Percentiles rank a stretch among this genome's conserved stretches.
phyloP scores from a whole-genome alignment of 352 stramenopile genomes.

The Globisporangium middletonii region DNA sequence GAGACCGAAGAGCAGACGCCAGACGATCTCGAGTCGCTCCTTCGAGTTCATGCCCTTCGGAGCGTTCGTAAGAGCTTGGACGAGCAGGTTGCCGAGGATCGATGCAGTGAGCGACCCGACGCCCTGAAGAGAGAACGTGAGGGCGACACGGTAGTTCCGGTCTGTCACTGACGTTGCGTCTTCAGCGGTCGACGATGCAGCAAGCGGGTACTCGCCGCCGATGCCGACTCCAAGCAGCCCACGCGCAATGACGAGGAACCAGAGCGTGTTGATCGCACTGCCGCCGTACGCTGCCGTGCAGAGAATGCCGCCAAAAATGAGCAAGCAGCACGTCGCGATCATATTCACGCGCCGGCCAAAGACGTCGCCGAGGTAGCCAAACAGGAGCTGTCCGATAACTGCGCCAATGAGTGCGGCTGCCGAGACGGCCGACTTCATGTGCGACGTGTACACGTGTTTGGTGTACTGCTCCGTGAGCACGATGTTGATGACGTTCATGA shows the following conservation, averaged over 20 bases:
- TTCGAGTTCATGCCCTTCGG: slow-evolving; percentile 29
- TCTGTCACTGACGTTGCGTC: slow-evolving; percentile 37
- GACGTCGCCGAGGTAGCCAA: slow-evolving; percentile 53
- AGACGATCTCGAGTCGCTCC: slow-evolving; percentile 49
- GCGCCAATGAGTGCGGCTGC: slow-evolving; percentile 50
- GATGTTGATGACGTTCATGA: slow-evolving; percentile 81
- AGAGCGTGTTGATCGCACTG: slow-evolving; percentile 31
- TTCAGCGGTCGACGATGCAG: slow-evolving; percentile 42
- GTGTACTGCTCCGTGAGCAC: slow-evolving; percentile 72
- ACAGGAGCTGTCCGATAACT: slow-evolving; percentile 50
- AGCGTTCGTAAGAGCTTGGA: slow-evolving; percentile 36
- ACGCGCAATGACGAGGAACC: slow-evolving; percentile 53
- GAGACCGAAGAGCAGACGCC: slow-evolving; percentile 58
- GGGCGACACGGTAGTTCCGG: slow-evolving; percentile 43
- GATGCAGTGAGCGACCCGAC: slow-evolving; percentile 45
- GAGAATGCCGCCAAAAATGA: slow-evolving; percentile 62
- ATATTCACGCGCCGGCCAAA: slow-evolving; percentile 64
- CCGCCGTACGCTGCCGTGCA: slow-evolving; percentile 51
- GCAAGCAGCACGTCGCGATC: slow-evolving; percentile 54
- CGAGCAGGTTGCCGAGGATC: slow-evolving; percentile 56
- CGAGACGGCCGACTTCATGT: slow-evolving; percentile 57
- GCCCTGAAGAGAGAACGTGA: slow-evolving; percentile 61
- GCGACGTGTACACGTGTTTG: slow-evolving; percentile 50
- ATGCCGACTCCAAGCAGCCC: slow-evolving; percentile 64
- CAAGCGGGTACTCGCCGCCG: slow-evolving; percentile 42